Conservation (phyloP, 805 yeast genomes). For the Myxozyma lipomycoides region DNA sequence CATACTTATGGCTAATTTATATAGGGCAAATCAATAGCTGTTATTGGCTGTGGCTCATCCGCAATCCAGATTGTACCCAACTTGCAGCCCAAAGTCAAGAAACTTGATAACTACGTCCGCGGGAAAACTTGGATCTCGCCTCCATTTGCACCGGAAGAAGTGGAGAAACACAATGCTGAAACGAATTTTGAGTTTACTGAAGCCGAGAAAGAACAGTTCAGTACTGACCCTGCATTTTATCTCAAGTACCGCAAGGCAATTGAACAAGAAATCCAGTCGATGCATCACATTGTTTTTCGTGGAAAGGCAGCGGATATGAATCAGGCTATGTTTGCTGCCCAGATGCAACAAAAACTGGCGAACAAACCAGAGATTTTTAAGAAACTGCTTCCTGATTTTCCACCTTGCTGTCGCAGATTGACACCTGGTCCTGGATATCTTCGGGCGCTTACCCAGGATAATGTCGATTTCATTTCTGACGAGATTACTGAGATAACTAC, state of each 20-base stretch:
- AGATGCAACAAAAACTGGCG: constrained; percentile 11
- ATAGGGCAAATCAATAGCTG: constrained; percentile 33
- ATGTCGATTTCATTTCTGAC: constrained; percentile 20
- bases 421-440: constrained; percentile 30
- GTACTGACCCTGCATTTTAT: constrained; percentile 24
- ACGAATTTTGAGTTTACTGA: constrained; percentile 12
- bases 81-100: constrained; percentile 29
- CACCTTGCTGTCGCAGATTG: constrained; percentile 29
- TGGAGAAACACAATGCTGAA: constrained; percentile 23
- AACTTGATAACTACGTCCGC: constrained; percentile 28
- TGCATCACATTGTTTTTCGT: constrained; percentile 2
- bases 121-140: constrained; percentile 28
- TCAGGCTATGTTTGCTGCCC: constrained; percentile 1
- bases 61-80: constrained; percentile 38
- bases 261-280: constrained; percentile 22
- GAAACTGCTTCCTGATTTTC: constrained; percentile 23
- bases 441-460: constrained; percentile 15
- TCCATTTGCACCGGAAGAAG: constrained; percentile 26
- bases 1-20: neutral
- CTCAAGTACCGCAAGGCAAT: constrained; percentile 30
- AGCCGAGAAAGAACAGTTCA: constrained; percentile 20
- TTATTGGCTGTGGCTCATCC: constrained; percentile 39
- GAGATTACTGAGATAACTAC: constrained; percentile 18
- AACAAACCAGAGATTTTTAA: constrained; percentile 13
- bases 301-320: constrained; percentile 3